phyloP scores from a whole-genome alignment of 805 yeast genomes.

The Nakazawaea populi region DNA sequence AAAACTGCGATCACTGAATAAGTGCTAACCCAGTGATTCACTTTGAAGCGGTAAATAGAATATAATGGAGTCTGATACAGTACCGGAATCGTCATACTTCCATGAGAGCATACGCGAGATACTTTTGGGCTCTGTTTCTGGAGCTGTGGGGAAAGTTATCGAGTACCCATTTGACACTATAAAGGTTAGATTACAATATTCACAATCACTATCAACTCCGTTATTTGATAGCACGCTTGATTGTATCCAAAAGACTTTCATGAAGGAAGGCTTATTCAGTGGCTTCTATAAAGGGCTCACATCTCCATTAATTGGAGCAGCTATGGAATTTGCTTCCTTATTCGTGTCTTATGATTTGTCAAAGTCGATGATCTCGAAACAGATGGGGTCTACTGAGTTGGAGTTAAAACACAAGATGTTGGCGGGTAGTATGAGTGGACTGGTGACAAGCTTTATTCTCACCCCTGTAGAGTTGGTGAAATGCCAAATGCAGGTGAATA shows the following conservation, averaged over 20 bases:
- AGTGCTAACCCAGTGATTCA: neutral
- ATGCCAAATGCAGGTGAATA: conserved; percentile 77
- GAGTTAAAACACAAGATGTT: conserved; percentile 29
- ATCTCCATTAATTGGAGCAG: conserved; percentile 85
- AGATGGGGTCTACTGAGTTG: conserved; percentile 13
- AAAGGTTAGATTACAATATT: conserved; percentile 73
- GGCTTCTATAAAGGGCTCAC: conserved; percentile 79
- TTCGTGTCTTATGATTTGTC: conserved; percentile 60
- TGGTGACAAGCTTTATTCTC: conserved; percentile 72
- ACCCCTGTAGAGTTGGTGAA: conserved; percentile 93
- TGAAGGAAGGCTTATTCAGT: conserved; percentile 56
- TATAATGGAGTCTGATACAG: neutral
- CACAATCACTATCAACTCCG: conserved; percentile 53
- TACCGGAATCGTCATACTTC: neutral
- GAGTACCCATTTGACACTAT: conserved; percentile 94
- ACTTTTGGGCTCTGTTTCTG: conserved; percentile 54
- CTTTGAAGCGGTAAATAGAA: neutral
- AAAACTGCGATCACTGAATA: too few species aligned
- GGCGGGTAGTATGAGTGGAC: conserved; percentile 81
- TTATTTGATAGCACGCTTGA: conserved; percentile 56
- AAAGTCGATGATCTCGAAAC: conserved; percentile 24
- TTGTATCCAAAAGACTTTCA: conserved; percentile 57
- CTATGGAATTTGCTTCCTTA: conserved; percentile 79
- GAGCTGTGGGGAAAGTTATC: conserved; percentile 75
- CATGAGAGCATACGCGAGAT: conserved; percentile 29